Conservation (phyloP, 2,329 filamentous ascomycete genomes). For the Periconia macrospinosa region DNA sequence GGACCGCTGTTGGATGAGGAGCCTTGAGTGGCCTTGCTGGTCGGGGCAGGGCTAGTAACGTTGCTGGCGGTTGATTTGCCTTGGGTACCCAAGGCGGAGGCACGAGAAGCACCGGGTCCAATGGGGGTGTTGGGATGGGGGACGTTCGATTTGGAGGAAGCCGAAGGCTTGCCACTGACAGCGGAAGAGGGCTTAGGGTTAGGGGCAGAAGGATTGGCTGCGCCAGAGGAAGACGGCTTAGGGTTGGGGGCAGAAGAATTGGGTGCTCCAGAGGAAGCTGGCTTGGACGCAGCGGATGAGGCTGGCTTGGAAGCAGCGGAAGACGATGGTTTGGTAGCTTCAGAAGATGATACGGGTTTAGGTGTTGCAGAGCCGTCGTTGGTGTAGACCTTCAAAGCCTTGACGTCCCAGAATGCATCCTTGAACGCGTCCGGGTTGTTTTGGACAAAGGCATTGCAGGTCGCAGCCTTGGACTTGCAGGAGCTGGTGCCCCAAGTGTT, state of each 20-base stretch:
- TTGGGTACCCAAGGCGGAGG: neutral
- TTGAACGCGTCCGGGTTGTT: constrained; percentile 70
- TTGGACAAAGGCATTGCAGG: constrained; percentile 73
- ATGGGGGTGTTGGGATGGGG: neutral
- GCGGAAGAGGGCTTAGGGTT: neutral
- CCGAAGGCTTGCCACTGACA: too few species aligned
- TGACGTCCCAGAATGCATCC: constrained; percentile 75
- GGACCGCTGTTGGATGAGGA: too few species aligned
- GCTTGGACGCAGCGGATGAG: neutral
- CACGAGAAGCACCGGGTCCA: neutral
- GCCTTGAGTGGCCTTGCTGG: too few species aligned
- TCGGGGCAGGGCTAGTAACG: too few species aligned
- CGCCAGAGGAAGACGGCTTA: neutral
- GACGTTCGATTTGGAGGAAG: neutral
- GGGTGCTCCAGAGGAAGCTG: neutral
- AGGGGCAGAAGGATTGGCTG: neutral
- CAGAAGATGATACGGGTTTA: neutral
- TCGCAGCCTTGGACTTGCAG: constrained; percentile 62
- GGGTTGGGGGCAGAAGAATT: neutral
- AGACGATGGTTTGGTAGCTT: neutral
- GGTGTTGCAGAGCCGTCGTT: constrained; percentile 20
- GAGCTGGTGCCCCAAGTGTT: constrained; percentile 63
- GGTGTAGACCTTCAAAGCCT: constrained; percentile 44
- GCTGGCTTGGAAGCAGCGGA: neutral
- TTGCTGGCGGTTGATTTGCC: too few species aligned